phyloP scores from a whole-genome alignment of 73 alveolate species.

The Blepharisma japonicum region DNA sequence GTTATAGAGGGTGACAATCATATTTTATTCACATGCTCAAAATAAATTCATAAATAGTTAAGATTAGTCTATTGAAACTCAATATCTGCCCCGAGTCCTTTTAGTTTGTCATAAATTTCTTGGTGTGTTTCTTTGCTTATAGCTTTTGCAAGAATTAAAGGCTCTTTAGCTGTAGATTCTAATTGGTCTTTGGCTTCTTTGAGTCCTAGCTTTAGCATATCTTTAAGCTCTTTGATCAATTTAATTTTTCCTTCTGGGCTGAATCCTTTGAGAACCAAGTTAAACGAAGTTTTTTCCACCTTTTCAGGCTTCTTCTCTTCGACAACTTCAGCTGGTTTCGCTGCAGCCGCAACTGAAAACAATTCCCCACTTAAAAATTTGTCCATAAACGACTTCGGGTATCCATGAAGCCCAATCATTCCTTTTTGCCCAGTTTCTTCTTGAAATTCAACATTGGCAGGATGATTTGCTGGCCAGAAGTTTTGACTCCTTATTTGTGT shows the following conservation, averaged over 20 bases:
- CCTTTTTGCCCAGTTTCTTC: constrained; percentile 12
- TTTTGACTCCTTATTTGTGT: neutral
- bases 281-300: constrained; percentile 37
- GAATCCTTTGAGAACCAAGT: constrained; percentile 53
- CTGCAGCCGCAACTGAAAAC: constrained; percentile 25
- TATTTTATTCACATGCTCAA: too few species aligned
- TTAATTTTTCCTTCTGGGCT: constrained; percentile 69
- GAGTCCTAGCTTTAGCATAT: constrained; percentile 64
- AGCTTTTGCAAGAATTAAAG: neutral
- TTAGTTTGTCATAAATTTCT: too few species aligned
- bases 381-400: neutral
- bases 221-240: constrained; percentile 75
- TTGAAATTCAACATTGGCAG: neutral
- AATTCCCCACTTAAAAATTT: neutral
- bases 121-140: neutral
- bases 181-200: constrained; percentile 83
- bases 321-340: constrained; percentile 30
- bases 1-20: too few species aligned
- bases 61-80: too few species aligned
- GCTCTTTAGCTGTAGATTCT: constrained; percentile 48
- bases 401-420: constrained; percentile 11
- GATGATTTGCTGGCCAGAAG: constrained; percentile 7
- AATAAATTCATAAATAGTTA: too few species aligned
- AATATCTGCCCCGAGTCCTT: too few species aligned
- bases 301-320: constrained; percentile 28